These are phyloP conservation scores for Xylariaceae sp. DNA, from an alignment of 2,329 filamentous ascomycete genomes.

Conservation along the genomic window DNA sequence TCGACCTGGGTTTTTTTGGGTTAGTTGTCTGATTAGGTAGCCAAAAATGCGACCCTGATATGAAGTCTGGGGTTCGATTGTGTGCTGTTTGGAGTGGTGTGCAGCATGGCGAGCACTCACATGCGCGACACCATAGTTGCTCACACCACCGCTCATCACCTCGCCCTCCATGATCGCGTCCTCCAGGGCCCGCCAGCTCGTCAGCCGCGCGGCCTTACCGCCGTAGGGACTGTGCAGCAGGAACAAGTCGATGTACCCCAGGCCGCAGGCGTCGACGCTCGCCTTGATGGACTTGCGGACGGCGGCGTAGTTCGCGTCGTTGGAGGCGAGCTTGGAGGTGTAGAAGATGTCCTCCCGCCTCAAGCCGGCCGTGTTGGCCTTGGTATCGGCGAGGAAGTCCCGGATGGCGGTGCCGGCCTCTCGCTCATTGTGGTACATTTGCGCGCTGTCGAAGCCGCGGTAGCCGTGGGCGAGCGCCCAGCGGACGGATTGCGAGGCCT, in stretches of 20 bases:
- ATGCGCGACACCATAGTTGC: constrained; percentile 74
- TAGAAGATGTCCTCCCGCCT: constrained; percentile 70
- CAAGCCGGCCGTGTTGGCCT: constrained; percentile 43
- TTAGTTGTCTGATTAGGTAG: constrained; percentile 1
- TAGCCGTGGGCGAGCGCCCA: constrained; percentile 52
- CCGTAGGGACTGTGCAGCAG: constrained; percentile 77
- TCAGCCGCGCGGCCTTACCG: constrained; percentile 60
- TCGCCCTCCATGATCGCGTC: constrained; percentile 71
- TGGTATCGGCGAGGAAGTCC: constrained; percentile 46
- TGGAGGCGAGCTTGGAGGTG: constrained; percentile 72
- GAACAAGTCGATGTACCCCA: constrained; percentile 77
- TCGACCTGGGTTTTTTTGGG: constrained; percentile 57
- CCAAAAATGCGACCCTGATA: background rate
- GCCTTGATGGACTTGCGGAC: constrained; percentile 48
- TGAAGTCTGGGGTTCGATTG: no score
- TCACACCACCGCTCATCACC: constrained; percentile 67
- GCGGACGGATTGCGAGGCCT: constrained; percentile 54
- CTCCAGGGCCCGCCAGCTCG: constrained; percentile 73
- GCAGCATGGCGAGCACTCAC: constrained; percentile 37
- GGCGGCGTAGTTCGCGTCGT: constrained; percentile 59
- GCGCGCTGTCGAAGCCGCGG: constrained; percentile 48
- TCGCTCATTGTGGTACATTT: constrained; percentile 64
- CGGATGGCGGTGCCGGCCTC: constrained; percentile 64
- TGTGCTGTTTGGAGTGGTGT: background rate
- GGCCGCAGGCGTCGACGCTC: constrained; percentile 59